A percentile compares a stretch with the other conserved stretches of the same genome.
Evolutionary conservation across 495 filamentous ascomycete genomes (phyloP).

Genomic region (Lasiosphaeria hispida): DNA sequence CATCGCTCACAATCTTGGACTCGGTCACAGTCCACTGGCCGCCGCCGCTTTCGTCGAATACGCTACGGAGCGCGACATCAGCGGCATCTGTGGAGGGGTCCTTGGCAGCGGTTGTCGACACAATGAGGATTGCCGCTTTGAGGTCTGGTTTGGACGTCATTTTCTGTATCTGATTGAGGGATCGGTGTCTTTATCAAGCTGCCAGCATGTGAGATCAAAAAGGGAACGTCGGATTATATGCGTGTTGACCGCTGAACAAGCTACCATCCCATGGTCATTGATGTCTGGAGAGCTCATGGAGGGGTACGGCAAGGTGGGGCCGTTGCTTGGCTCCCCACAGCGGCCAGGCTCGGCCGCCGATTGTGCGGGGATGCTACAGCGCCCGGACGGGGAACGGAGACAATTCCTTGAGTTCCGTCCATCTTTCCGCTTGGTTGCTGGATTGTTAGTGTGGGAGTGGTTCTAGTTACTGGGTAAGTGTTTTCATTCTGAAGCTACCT

Average conservation of each 20-base stretch:
- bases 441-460: no score
- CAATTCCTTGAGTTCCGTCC: not conserved
- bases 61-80: slow-evolving; percentile 58
- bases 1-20: slow-evolving; percentile 78
- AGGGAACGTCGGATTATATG: no score
- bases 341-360: slow-evolving; percentile 2
- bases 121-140: slow-evolving; percentile 73
- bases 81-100: slow-evolving; percentile 79
- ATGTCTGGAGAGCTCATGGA: not conserved
- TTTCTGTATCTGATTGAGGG: not conserved
- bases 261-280: no score
- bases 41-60: slow-evolving; percentile 62
- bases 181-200: not conserved
- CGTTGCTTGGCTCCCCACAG: not conserved
- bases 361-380: no score
- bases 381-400: not conserved
- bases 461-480: no score
- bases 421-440: no score
- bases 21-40: slow-evolving; percentile 66
- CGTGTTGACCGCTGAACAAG: no score
- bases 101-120: slow-evolving; percentile 88
- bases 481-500: no score
- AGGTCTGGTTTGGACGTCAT: slow-evolving; percentile 42
- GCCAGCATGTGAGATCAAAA: no score
- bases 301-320: slow-evolving; percentile 6